Conservation (phyloP, 2,329 filamentous ascomycete species). For the Periglandula ipomoeae region DNA sequence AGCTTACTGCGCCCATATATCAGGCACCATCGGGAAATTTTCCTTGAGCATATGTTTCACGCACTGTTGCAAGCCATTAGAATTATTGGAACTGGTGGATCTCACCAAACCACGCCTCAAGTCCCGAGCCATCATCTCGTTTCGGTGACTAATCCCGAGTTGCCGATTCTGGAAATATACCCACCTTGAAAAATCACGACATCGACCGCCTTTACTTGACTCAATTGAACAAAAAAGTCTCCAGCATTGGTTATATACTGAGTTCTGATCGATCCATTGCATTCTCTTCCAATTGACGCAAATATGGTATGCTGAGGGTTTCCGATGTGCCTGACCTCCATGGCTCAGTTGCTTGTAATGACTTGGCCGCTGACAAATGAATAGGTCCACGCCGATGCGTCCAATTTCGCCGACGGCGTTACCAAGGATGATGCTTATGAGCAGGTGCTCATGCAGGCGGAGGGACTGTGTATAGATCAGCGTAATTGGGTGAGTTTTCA, state of each 20-base stretch:
- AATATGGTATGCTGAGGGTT: not conserved
- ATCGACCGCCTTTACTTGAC: not conserved
- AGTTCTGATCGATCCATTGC: not conserved
- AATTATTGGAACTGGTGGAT: too few relatives aligned
- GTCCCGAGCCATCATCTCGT: not conserved
- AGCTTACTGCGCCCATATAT: too few relatives aligned
- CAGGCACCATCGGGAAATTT: too few relatives aligned
- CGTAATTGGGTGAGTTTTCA: slow-evolving; percentile 61
- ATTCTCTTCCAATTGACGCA: not conserved
- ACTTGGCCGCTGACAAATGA: not conserved
- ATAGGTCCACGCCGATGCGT: slow-evolving; percentile 70
- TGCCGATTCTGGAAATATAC: slow-evolving; percentile 3
- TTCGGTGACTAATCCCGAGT: slow-evolving; percentile 10
- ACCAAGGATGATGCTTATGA: slow-evolving; percentile 65
- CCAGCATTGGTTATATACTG: not conserved
- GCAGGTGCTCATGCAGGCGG: slow-evolving; percentile 63
- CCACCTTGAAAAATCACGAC: slow-evolving; percentile 8
- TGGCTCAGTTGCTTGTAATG: too few relatives aligned
- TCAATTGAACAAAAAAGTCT: not conserved
- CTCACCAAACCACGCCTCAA: too few relatives aligned
- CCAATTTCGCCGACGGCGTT: slow-evolving; percentile 58
- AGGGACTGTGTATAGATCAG: slow-evolving; percentile 61
- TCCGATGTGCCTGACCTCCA: too few relatives aligned
- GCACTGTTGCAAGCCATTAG: too few relatives aligned
- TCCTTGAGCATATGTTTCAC: too few relatives aligned